These are phyloP conservation scores for Boletus barrowsii DNA, from an alignment of 768 basidiomycete species.

Conservation along the genomic window DNA sequence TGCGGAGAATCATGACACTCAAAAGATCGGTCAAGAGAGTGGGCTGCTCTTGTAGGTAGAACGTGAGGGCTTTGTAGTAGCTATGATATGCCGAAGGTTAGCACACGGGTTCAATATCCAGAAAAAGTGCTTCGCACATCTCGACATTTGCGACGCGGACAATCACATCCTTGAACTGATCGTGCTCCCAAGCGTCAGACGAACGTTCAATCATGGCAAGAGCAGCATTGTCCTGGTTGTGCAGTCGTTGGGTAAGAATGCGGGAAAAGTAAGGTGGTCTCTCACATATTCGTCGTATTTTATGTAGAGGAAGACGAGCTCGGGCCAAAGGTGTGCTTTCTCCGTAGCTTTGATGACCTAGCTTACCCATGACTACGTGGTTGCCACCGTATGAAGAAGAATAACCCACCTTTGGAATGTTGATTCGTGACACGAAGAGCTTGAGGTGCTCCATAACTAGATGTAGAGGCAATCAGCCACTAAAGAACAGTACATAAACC, in stretches of 20 bases:
- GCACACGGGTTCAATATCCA: background rate
- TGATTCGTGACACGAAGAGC: constrained; percentile 92
- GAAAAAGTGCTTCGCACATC: constrained; percentile 54
- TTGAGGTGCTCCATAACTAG: constrained; percentile 98
- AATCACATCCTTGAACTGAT: constrained; percentile 98
- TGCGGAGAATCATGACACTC: constrained; percentile 86
- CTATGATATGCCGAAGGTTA: constrained; percentile 36
- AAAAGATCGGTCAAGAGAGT: constrained; percentile 90
- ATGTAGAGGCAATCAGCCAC: constrained; percentile 6
- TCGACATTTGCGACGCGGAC: constrained; percentile 97
- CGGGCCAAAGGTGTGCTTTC: constrained; percentile 96
- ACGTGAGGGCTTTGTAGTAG: constrained; percentile 92
- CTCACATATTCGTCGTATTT: constrained; percentile 94
- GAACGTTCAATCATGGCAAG: constrained; percentile 99
- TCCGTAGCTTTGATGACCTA: constrained; percentile 93
- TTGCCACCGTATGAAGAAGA: background rate
- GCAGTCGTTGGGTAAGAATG: background rate
- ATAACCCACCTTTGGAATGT: constrained; percentile 81
- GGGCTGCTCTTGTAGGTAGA: constrained; percentile 94
- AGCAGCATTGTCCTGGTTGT: constrained; percentile 84
- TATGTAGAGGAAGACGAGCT: constrained; percentile 97
- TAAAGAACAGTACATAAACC: background rate
- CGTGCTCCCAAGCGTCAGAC: constrained; percentile 99
- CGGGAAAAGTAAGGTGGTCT: background rate
- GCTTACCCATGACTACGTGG: background rate